A percentile compares a stretch with the other conserved stretches of the same genome.
Conservation (phyloP, 305 asterid species). For the Solanum hybrid region DNA sequence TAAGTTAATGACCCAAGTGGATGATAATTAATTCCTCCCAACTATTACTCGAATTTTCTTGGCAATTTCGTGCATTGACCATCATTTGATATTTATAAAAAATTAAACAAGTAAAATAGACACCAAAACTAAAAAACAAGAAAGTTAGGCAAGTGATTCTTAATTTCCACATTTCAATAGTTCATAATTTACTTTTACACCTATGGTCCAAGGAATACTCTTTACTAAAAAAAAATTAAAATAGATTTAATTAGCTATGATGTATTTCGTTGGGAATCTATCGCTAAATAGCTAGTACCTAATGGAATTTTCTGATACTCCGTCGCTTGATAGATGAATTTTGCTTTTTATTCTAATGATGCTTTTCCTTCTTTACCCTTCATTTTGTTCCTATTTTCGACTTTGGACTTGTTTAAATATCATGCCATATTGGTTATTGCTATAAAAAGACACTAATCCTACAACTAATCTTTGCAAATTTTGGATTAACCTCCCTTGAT, state of each 20-base stretch:
- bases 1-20: neutral
- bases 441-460: neutral
- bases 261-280: neutral
- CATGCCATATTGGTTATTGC: neutral
- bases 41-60: neutral
- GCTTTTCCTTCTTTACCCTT: neutral
- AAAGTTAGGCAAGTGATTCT: neutral
- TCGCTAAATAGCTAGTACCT: neutral
- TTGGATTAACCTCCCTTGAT: neutral
- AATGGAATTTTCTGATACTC: neutral
- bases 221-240: neutral
- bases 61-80: neutral
- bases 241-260: neutral
- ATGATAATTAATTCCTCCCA: neutral
- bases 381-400: neutral
- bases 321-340: neutral
- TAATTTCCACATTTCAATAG: neutral
- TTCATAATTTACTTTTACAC: neutral
- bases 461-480: neutral
- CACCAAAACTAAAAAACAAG: neutral
- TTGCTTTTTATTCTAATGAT: neutral
- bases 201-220: neutral
- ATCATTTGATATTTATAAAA: neutral
- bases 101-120: neutral
- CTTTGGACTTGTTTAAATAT: neutral